A percentile compares a stretch with the other conserved stretches of the same genome.
phyloP scores from a whole-genome alignment of 1,139 yeast species.

The Suhomyces bribrorum region DNA sequence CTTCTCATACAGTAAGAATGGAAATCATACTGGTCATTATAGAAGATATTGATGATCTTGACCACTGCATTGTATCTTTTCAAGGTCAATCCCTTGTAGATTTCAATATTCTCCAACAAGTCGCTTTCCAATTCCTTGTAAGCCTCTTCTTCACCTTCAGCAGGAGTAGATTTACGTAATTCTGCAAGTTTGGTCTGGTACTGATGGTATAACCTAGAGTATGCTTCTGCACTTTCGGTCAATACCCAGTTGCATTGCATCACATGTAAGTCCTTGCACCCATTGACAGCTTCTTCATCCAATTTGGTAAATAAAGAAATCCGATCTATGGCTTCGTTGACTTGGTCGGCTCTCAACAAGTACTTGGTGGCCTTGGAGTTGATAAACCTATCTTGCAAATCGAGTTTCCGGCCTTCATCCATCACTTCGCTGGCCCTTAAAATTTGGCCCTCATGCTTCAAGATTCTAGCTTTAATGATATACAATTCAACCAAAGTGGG shows the following conservation, averaged over 20 bases:
- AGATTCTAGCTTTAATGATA: conserved; percentile 76
- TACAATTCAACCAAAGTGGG: conserved; percentile 84
- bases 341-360: conserved; percentile 72
- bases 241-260: conserved; percentile 95
- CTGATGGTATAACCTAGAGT: conserved; percentile 40
- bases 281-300: conserved; percentile 71
- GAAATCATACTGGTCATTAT: conserved; percentile 89
- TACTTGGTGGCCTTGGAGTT: conserved; percentile 89
- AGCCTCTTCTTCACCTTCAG: conserved; percentile 20
- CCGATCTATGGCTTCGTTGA: conserved; percentile 73
- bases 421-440: conserved; percentile 63
- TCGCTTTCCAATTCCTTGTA: conserved; percentile 34
- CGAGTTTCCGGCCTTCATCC: conserved; percentile 73
- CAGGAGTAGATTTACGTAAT: conserved; percentile 16
- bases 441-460: conserved; percentile 67
- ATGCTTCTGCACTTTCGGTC: conserved; percentile 83
- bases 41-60: conserved; percentile 68
- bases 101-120: conserved; percentile 36
- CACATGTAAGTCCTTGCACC: conserved; percentile 80
- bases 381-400: conserved; percentile 87
- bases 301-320: conserved; percentile 83
- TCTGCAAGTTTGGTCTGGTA: conserved; percentile 20
- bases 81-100: conserved; percentile 68
- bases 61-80: conserved; percentile 74
- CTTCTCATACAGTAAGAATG: conserved; percentile 89